phyloP scores from a whole-genome alignment of 768 basidiomycete genomes.

The Mycena indigotica region DNA sequence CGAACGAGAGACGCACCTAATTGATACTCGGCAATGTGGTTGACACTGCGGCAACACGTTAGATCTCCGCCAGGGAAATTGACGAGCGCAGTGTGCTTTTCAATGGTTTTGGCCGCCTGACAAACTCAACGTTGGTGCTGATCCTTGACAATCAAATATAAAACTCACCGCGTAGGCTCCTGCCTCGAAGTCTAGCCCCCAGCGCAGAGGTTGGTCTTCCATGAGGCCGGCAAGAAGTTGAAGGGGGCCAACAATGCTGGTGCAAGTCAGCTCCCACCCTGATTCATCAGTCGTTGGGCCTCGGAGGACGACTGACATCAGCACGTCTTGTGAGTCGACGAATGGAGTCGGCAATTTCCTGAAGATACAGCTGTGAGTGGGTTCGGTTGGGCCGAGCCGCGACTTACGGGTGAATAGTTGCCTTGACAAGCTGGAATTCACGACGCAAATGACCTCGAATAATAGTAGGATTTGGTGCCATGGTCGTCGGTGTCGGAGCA shows the following conservation, averaged over 20 bases:
- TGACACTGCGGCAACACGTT: background rate
- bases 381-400: background rate
- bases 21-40: background rate
- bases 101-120: background rate
- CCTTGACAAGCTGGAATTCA: background rate
- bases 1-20: background rate
- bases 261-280: too few species aligned
- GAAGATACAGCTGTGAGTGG: background rate
- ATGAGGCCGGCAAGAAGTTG: too few species aligned
- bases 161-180: background rate
- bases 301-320: background rate
- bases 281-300: too few species aligned
- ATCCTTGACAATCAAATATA: background rate
- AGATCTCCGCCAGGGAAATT: background rate
- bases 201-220: background rate
- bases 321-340: background rate
- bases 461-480: background rate
- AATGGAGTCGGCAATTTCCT: background rate
- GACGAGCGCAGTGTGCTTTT: background rate
- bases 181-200: background rate
- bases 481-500: background rate
- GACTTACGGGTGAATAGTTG: background rate
- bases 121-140: background rate
- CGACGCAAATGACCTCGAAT: background rate
- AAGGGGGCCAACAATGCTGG: too few species aligned